Evolutionary conservation across 805 yeast genomes (phyloP).

Genomic region (Candida morakotiae): DNA sequence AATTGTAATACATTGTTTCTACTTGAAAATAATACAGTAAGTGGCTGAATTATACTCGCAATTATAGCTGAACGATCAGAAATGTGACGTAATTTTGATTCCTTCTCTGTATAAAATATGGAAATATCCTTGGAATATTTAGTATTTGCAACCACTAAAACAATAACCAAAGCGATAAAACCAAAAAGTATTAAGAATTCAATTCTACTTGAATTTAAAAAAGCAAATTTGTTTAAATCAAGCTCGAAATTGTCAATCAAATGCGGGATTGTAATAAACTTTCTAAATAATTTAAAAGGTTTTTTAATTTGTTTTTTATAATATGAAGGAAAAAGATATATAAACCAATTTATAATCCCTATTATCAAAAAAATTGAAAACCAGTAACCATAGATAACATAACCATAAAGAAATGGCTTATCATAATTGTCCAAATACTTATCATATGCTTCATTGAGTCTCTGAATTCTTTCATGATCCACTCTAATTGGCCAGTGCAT

Average conservation of each 20-base stretch:
- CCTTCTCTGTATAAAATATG: conserved; percentile 11
- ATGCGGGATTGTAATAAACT: conserved; percentile 26
- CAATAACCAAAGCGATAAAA: conserved; percentile 16
- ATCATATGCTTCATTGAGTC: conserved; percentile 13
- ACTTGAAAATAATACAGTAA: conserved; percentile 54
- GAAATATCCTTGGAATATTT: conserved; percentile 18
- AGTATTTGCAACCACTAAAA: conserved; percentile 9
- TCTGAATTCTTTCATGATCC: conserved; percentile 9
- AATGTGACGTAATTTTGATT: conserved; percentile 26
- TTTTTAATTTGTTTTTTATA: conserved; percentile 26
- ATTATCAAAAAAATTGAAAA: conserved; percentile 38
- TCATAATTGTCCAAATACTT: conserved; percentile 19
- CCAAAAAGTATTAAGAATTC: conserved; percentile 24
- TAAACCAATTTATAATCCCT: conserved; percentile 38
- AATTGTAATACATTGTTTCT: conserved; percentile 58
- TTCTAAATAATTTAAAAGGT: conserved; percentile 19
- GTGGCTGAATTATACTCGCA: conserved; percentile 42
- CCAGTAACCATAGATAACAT: conserved; percentile 47
- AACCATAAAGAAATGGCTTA: conserved; percentile 27
- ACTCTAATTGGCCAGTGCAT: conserved; percentile 22
- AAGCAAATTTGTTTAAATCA: conserved; percentile 9
- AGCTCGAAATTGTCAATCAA: conserved; percentile 31
- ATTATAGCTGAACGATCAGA: conserved; percentile 55
- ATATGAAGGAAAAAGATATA: conserved; percentile 35
- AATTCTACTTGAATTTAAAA: conserved; percentile 31